Evolutionary conservation across 2,329 filamentous ascomycete genomes (phyloP), one percentile per base, ranked within the genome.

Genomic region (Phialophora chinensis): DNA sequence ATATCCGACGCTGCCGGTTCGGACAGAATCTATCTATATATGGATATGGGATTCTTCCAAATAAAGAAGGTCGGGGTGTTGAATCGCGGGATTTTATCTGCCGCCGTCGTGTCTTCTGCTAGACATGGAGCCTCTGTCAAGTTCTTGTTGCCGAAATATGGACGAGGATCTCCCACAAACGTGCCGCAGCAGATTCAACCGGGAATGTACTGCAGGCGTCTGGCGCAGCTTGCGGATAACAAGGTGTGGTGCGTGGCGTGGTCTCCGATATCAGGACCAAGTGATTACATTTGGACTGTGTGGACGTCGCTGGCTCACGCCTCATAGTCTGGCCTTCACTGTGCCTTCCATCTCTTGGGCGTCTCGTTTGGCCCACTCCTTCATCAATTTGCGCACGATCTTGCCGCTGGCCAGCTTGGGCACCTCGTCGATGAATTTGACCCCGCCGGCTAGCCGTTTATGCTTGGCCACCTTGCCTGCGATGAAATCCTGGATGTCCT

Each of bases 271-370:
- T 3, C 10, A 33, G 8, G 31, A 33, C 31, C 3, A 10, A 3
- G 31, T 11, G 8, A 10, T n/a, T n/a, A n/a, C n/a, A n/a, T n/a
- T n/a, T n/a, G n/a, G n/a, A n/a, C n/a, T n/a, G n/a, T n/a, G n/a
- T n/a, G n/a, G n/a, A 12, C 11, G 35, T 14, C 35, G 10, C 35
- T 38, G 11, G 11, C 11, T 12, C 5, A 6, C 17, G 0, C 2
- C 20, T 60, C 66, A 72, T 1, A 72, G 78, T 83, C 93, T 74
- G 92, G 75, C 81, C 88, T 92, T 29, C 87, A 82, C 0, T 88
- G 88, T 70, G 84, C 80, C 72, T 84, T 83, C 75, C 86, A 86
- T 75, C 88, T 86, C 69, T 82, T 83, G 75, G 88, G 69, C 70
- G 53, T 71, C 69, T 35, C 67, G 23, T 59, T 85, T 86, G 6